A percentile compares a stretch with the other conserved stretches of the same genome.
Evolutionary conservation across 768 basidiomycete species (phyloP).

Genomic region (Pleurotus eryngii): DNA sequence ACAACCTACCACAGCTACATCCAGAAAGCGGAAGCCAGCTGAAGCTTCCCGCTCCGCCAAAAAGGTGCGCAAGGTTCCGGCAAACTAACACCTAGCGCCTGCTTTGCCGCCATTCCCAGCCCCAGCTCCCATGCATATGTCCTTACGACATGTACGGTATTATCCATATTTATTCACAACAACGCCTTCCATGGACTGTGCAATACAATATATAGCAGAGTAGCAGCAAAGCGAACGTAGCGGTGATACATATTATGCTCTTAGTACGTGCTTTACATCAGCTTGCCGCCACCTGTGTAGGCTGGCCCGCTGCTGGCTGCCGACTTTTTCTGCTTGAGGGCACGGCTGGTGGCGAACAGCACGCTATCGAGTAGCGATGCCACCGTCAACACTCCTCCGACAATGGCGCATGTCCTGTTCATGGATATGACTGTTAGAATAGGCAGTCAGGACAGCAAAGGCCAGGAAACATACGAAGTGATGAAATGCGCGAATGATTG

Average conservation of each 20-base stretch:
- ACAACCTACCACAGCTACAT: constrained; percentile 20
- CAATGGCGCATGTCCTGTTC: constrained; percentile 89
- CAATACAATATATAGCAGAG: no score
- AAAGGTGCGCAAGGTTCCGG: not conserved
- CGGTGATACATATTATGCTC: no score
- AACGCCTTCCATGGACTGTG: no score
- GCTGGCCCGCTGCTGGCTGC: constrained; percentile 26
- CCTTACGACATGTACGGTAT: no score
- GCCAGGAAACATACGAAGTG: constrained; percentile 68
- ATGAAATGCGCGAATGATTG: constrained; percentile 98
- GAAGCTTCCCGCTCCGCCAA: not conserved
- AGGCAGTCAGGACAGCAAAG: not conserved
- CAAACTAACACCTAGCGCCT: no score
- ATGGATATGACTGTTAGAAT: constrained; percentile 1
- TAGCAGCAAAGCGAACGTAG: no score
- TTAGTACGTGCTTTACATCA: constrained; percentile 33
- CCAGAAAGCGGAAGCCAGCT: constrained; percentile 32
- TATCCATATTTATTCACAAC: no score
- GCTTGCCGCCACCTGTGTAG: constrained; percentile 31
- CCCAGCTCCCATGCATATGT: no score
- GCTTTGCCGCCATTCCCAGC: no score
- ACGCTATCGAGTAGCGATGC: constrained; percentile 85
- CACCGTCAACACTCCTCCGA: constrained; percentile 95
- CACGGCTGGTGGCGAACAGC: constrained; percentile 78
- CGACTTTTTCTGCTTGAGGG: constrained; percentile 58